Conservation (phyloP, 352 stramenopile species). For the Pythium chondricola region DNA sequence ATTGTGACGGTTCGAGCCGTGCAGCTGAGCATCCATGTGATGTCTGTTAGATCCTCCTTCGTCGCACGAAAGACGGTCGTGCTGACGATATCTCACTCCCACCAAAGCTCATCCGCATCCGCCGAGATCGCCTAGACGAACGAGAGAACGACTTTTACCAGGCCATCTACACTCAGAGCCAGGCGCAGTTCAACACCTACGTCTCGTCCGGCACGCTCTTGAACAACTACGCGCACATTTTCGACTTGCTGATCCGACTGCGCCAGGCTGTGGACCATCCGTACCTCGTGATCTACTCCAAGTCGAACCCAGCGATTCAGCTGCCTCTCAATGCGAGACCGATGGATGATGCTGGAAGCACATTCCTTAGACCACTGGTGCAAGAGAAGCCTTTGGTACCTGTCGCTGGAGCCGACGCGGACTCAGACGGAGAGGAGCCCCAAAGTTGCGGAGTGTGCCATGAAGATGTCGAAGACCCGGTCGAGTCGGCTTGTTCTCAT, state of each 20-base stretch:
- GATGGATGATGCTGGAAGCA: conserved; percentile 5
- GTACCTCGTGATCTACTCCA: conserved; percentile 94
- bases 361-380: conserved; percentile 30
- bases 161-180: conserved; percentile 96
- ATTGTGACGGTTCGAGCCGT: neutral
- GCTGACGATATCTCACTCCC: conserved; percentile 92
- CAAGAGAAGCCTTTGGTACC: conserved; percentile 59
- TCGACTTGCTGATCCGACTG: conserved; percentile 97
- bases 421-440: conserved; percentile 21
- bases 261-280: conserved; percentile 98
- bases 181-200: conserved; percentile 98
- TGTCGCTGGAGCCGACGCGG: conserved; percentile 10
- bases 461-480: conserved; percentile 87
- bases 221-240: conserved; percentile 99
- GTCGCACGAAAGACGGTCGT: conserved; percentile 97
- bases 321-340: conserved; percentile 19
- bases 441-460: conserved; percentile 89
- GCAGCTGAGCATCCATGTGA: neutral
- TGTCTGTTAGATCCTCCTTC: conserved; percentile 86
- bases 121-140: conserved; percentile 80
- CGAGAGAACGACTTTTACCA: conserved; percentile 99
- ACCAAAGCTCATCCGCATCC: conserved; percentile 84
- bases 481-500: conserved; percentile 87
- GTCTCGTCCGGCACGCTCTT: conserved; percentile 95
- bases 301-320: conserved; percentile 78